A percentile compares a stretch with the other conserved stretches of the same genome.
These are phyloP conservation scores for Obba rivulosa DNA, from an alignment of 768 basidiomycete species.

Conservation along the genomic window DNA sequence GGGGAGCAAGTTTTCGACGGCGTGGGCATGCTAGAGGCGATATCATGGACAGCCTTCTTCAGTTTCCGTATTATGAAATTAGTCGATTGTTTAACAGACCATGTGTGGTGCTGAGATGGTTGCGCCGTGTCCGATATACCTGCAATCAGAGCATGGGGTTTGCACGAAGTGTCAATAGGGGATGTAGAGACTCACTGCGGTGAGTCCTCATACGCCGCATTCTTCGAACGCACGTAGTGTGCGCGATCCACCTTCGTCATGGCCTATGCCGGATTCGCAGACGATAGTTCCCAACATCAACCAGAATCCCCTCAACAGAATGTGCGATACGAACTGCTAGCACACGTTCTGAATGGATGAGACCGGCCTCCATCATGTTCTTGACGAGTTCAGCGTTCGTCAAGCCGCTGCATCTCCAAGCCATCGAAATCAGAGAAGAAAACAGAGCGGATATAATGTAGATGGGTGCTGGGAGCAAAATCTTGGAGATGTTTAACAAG, in stretches of 20 bases:
- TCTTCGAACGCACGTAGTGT: conserved; percentile 35
- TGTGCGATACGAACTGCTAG: conserved; percentile 38
- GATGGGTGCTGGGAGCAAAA: no score
- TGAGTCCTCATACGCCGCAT: conserved; percentile 43
- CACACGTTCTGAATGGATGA: conserved; percentile 54
- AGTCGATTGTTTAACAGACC: conserved; percentile 36
- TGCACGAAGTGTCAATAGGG: no score
- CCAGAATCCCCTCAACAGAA: no score
- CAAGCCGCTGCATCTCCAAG: conserved; percentile 71
- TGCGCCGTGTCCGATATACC: conserved; percentile 73
- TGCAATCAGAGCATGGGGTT: not conserved
- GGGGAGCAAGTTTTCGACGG: conserved; percentile 69
- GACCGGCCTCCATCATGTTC: conserved; percentile 52
- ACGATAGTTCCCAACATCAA: no score
- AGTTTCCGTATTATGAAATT: not conserved
- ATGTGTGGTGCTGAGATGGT: conserved; percentile 98
- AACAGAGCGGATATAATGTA: no score
- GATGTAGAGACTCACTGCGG: conserved; percentile 32
- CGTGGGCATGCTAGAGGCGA: conserved; percentile 69
- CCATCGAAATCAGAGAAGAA: conserved; percentile 42
- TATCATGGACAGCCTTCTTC: not conserved
- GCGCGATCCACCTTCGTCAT: conserved; percentile 44
- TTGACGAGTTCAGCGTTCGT: conserved; percentile 69
- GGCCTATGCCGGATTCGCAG: no score
- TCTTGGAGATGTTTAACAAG: no score